Base-by-base conservation (phyloP, 2,329 filamentous ascomycete genomes). In the Macrophomina phaseolina region DNA sequence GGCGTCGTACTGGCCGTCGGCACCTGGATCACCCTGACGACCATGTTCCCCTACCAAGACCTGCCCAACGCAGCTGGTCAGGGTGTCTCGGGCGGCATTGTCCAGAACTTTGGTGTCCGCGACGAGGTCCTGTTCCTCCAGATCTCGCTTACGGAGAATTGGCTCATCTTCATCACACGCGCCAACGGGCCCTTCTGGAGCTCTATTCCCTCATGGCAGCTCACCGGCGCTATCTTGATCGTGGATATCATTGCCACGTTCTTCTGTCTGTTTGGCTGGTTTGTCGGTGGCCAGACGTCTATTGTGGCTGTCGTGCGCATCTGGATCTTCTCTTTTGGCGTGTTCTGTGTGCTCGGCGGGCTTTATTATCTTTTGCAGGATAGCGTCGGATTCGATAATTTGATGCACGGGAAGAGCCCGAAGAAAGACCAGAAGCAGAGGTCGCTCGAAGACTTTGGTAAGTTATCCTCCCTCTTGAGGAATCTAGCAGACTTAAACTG, bases 151-250 rank as follows among this genome's bases (percentile, higher is more conserved):
- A 94, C 93, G 68, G 92, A 97, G 86, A 97, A 96, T 84, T 97
- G 93, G 93, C 87, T 97, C 63, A 97, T 97, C 81, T 96, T 97
- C 85, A 94, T 97, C 82, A 97, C 93, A 71, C 92, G 93, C 85
- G 91, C 92, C 81, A 94, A 94, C 81, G 92, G 93, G 75, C 92
- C 92, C 65, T 94, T 96, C 86, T 96, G 92, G 92, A 93, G 91
- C 3, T 94, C 91, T 30, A 87, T 93, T 67, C 93, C 93, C 68
- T 96, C 92, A 68, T 94, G 92, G 91, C 91, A 96, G 81, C 85
- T 97, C 52, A 80, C 85, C 65, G 89, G 89, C 69, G 93, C 93
- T 70, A 93, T 97, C 70, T 78, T 95, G 56, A 71, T 92, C 60
- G 93, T 97, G 75, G 92, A 97, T 76, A 86, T 95, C 73, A 81